Base-by-base conservation (phyloP, 2,329 filamentous ascomycete species). In the Epichloe amarillans region DNA sequence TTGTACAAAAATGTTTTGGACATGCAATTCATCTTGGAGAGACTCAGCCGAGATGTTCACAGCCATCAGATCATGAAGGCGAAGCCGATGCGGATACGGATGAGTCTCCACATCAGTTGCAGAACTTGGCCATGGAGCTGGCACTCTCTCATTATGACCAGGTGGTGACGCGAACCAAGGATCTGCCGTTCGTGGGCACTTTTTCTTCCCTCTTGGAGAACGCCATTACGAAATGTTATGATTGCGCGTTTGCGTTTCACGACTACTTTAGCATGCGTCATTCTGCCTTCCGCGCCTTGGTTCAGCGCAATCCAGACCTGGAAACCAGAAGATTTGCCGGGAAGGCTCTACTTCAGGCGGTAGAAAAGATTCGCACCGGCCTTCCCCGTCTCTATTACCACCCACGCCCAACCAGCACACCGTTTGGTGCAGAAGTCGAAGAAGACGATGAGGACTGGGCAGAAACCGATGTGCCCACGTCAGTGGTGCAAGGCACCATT, bases 131-230 rank as follows among this genome's bases (percentile, higher is more conserved):
- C 3, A 69, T 87, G 58, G 66, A 69, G 14, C 72, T 79, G 53
- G 70, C 76, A 1, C 62, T 86, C 3, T 72, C 77, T 47, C 86
- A 91, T 57, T 67, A 94, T 38, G 84, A 90, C 57, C 85, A 91
- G 61, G 74, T 94, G 41, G 76, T 86, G 12, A 79, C 84, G 44
- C 79, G 88, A 51, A 75, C 79, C 4, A 88, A 85, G 62, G 84
- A 89, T 40, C 62, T 78, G 2, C 75, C 81, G 0, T 77, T 84
- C 41, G 82, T 86, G 38, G 71, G 76, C 1, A 62, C 67, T 8
- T 78, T 84, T 49, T 70, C 79, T 47, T 61, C 62, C 2, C 69
- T 80, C 30, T 56, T 76, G 2, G 65, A 69, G 12, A 69, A 69
- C 19, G 70, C 78, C 37, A 73, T 79, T 41, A 59, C 67, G 11